Evolutionary conservation across 2,329 filamentous ascomycete species (phyloP), one percentile per base, ranked within the genome.

Genomic region (Grosmannia huntii): DNA sequence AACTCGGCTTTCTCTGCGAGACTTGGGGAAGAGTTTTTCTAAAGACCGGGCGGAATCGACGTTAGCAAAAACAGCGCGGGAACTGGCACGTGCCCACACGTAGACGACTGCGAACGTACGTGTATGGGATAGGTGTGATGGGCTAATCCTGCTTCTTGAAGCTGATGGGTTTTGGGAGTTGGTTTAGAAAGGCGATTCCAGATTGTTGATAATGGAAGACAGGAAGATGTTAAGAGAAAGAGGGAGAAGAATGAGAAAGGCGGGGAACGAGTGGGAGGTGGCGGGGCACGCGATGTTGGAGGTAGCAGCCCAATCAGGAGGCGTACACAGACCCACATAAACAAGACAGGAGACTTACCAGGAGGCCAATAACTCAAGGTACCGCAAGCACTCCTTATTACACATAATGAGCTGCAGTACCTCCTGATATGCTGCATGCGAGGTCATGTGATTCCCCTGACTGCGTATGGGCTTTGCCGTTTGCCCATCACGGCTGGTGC

Each of bases 1-100:
- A 64, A 64, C 62, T 63, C 62, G 62, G 59, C 57, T 64, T 64
- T 60, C 48, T 59, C 58, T 55, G 62, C 61, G 56, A 53, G 58
- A 63, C 61, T 58, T 53, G 27, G 36, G 59, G 58, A 62, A 56
- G 55, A 33, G 58, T 61, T 60, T 57, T 61, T 62, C 38, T 27
- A 23, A n/a, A 23, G 49, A 21, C 9, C 3, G 19, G 36, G 38
- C 53, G 28, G 14, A 28, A 19, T 28, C 19, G 19, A 31, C 27
- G 44, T 56, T 38, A 56, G 44, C 33, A 38, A 31, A 14, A 19
- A 41, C 16, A 41, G 36, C 25, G 41, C 25, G 19, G 38, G 31
- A 50, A 50, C 5, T 31, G 12, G 25, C 21, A 16, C 38, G 53
- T n/a, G 25, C 16, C 19, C 2, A 19, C 14, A 9, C 14, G 25